Evolutionary conservation across 1,284 basidiomycete genomes (phyloP), one percentile per base, ranked within the genome.

Genomic region (Earliella scabrosa): DNA sequence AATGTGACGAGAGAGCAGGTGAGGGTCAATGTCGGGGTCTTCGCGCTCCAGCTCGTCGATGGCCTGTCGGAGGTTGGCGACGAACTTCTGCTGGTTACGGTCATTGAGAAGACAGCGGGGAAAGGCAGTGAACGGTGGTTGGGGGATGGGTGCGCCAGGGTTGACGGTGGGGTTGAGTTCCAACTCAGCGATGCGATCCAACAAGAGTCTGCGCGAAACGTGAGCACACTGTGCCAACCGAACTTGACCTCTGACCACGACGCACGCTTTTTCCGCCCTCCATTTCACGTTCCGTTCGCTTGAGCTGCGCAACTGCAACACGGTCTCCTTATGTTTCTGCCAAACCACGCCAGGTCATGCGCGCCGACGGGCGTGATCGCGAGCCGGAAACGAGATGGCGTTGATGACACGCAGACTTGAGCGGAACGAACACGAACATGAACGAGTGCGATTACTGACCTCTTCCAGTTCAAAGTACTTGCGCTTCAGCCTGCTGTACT

Each of bases 391-490:
- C 16, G 36, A 11, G n/a, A 29, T 27, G 26, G 20, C 44, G 31
- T 31, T 31, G 69, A 40, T 23, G 46, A 43, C 18, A 26, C 45
- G 34, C 32, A 13, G 49, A 11, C 45, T 27, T 54, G 41, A 63
- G 55, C 34, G 13, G 13, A 34, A 11, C 9, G 34, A 14, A 20
- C 24, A 27, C 21, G 34, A 31, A 27, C 26, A 40, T 14, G 16
- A 49, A 31, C 21, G 23, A n/a, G 18, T 31, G 66, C 58, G 60
- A 53, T 47, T 45, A 74, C 79, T 61, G 32, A 88, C 87, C 77
- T 88, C 82, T 65, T 88, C 87, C 43, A 88, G 78, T 55, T 88
- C 84, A 61, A 81, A 80, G 67, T 81, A 86, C 36, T 81, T 81
- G 47, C 82, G 73, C 65, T 88, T 88, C 47, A 87, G 74, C 55